A percentile compares a stretch with the other conserved stretches of the same genome.
phyloP scores from a whole-genome alignment of 495 filamentous ascomycete species.

The Geoglossum glabrum region DNA sequence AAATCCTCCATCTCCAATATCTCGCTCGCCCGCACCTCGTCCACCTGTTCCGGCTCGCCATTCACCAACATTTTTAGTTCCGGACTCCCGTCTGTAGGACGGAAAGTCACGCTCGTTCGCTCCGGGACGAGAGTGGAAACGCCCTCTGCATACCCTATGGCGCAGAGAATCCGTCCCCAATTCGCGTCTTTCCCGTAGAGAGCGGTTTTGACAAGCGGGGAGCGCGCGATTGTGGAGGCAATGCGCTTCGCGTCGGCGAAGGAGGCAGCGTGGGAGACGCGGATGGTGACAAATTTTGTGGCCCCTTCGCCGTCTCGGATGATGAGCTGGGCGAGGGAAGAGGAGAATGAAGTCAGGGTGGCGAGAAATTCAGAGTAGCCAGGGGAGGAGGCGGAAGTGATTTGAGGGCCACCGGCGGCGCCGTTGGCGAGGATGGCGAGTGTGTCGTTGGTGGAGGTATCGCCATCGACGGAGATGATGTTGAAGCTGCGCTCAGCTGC shows the following conservation, averaged over 20 bases:
- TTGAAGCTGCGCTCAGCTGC: slow-evolving; percentile 83
- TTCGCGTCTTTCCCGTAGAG: slow-evolving; percentile 95
- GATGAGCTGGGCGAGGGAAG: slow-evolving; percentile 73
- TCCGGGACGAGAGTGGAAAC: slow-evolving; percentile 50
- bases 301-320: slow-evolving; percentile 95
- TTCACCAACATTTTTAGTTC: slow-evolving; percentile 71
- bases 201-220: slow-evolving; percentile 89
- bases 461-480: slow-evolving; percentile 89
- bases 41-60: slow-evolving; percentile 83
- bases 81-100: slow-evolving; percentile 63
- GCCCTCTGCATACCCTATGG: slow-evolving; percentile 65
- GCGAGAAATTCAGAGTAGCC: slow-evolving; percentile 46
- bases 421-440: slow-evolving; percentile 87
- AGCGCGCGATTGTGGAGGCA: slow-evolving; percentile 78
- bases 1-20: slow-evolving; percentile 67
- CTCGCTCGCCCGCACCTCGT: slow-evolving; percentile 66
- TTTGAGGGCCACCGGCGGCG: slow-evolving; percentile 47
- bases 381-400: slow-evolving; percentile 31
- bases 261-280: slow-evolving; percentile 52
- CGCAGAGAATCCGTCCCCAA: slow-evolving; percentile 94
- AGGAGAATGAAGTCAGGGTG: slow-evolving; percentile 56
- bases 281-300: slow-evolving; percentile 92
- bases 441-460: slow-evolving; percentile 94
- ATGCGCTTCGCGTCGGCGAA: slow-evolving; percentile 32
- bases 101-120: slow-evolving; percentile 77